Percentiles rank a stretch among this genome's conserved stretches.
Evolutionary conservation across 2,329 filamentous ascomycete genomes (phyloP).

Genomic region (Fusarium abutilonis): DNA sequence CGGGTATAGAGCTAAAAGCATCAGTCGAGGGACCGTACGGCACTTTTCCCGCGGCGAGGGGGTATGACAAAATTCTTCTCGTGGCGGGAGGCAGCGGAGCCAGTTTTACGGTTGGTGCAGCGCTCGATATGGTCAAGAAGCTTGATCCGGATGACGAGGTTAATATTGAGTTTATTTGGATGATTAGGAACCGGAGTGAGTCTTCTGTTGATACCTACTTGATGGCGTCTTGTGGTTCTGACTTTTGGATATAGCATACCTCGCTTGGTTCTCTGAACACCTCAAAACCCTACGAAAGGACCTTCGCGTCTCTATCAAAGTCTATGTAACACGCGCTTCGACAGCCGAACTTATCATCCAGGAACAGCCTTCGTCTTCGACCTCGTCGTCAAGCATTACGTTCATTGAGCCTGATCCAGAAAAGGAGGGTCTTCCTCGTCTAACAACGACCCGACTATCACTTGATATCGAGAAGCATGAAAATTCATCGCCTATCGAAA

Average conservation of each 20-base stretch:
- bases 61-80: conserved; percentile 66
- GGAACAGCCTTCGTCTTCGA: conserved; percentile 17
- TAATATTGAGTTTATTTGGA: conserved; percentile 54
- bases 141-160: conserved; percentile 34
- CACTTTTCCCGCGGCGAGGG: conserved; percentile 60
- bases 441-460: conserved; percentile 7
- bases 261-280: conserved; percentile 53
- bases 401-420: conserved; percentile 17
- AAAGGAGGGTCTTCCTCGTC: conserved; percentile 12
- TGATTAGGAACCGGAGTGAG: conserved; percentile 52
- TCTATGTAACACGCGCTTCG: conserved; percentile 51
- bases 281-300: conserved; percentile 48
- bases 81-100: conserved; percentile 70
- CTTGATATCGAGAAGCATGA: conserved; percentile 35
- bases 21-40: conserved; percentile 71
- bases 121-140: conserved; percentile 50
- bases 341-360: conserved; percentile 13
- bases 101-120: conserved; percentile 61
- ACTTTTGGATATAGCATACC: conserved; percentile 43
- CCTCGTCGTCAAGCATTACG: conserved; percentile 19
- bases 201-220: fast-evolving
- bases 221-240: not conserved
- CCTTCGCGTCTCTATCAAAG: conserved; percentile 44
- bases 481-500: conserved; percentile 5
- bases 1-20: conserved; percentile 58